phyloP scores from a whole-genome alignment of 768 basidiomycete species.

The Suillus discolor region DNA sequence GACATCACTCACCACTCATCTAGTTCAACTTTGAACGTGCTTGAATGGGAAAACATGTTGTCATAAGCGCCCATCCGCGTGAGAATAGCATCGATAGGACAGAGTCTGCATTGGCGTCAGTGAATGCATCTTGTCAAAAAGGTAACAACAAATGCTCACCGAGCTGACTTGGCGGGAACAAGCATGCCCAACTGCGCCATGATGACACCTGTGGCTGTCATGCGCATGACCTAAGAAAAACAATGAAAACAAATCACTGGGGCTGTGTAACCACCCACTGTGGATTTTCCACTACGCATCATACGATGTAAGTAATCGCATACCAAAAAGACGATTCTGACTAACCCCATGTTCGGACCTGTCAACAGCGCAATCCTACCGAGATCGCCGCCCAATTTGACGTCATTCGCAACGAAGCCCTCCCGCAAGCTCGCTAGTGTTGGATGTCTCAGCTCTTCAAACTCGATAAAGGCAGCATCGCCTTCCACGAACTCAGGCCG shows the following conservation, averaged over 20 bases:
- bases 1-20: slow-evolving; percentile 79
- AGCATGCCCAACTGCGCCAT: slow-evolving; percentile 97
- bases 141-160: slow-evolving; percentile 42
- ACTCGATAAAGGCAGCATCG: slow-evolving; percentile 81
- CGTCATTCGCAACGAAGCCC: slow-evolving; percentile 92
- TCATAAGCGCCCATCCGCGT: slow-evolving; percentile 99
- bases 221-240: slow-evolving; percentile 71
- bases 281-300: slow-evolving; percentile 70
- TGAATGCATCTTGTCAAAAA: slow-evolving; percentile 4
- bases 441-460: slow-evolving; percentile 89
- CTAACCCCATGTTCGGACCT: slow-evolving; percentile 89
- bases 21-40: slow-evolving; percentile 98
- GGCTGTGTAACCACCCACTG: slow-evolving; percentile 40
- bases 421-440: slow-evolving; percentile 68
- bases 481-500: slow-evolving; percentile 86
- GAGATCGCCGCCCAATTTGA: slow-evolving; percentile 77
- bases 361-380: slow-evolving; percentile 85
- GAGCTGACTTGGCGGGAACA: slow-evolving; percentile 83
- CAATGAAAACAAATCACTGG: background rate
- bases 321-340: slow-evolving; percentile 9
- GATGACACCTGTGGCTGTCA: slow-evolving; percentile 93
- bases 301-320: background rate
- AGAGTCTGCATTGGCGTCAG: slow-evolving; percentile 51
- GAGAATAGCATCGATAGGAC: slow-evolving; percentile 88
- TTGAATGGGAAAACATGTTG: slow-evolving; percentile 92